These are phyloP conservation scores for Incumbomyces delicatus DNA, from an alignment of 2,329 filamentous ascomycete species.

Conservation along the genomic window DNA sequence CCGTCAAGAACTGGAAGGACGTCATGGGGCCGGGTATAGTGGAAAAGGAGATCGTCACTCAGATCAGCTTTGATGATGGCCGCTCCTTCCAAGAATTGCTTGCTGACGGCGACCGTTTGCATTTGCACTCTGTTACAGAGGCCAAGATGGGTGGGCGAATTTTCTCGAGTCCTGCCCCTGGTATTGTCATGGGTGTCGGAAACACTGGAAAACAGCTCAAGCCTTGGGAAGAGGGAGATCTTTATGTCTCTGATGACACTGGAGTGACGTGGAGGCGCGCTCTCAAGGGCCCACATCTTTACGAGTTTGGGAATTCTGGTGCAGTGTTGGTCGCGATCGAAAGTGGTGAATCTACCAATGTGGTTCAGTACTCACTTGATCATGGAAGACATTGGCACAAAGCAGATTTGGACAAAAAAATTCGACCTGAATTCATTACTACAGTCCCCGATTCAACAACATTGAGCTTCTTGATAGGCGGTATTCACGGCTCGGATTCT, in stretches of 20 bases:
- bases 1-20: constrained; percentile 75
- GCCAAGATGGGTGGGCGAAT: constrained; percentile 72
- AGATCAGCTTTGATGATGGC: constrained; percentile 93
- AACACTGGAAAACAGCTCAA: constrained; percentile 72
- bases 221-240: constrained; percentile 61
- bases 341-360: constrained; percentile 53
- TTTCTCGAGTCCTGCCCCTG: constrained; percentile 88
- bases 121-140: constrained; percentile 87
- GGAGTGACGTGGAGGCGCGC: constrained; percentile 70
- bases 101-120: constrained; percentile 56
- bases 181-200: constrained; percentile 85
- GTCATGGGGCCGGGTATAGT: constrained; percentile 45
- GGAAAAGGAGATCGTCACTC: constrained; percentile 61
- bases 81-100: constrained; percentile 70
- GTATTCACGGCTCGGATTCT: constrained; percentile 44
- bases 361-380: constrained; percentile 71
- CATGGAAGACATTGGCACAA: constrained; percentile 78
- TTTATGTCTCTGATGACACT: constrained; percentile 85
- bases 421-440: constrained; percentile 65
- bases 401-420: constrained; percentile 56
- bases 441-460: constrained; percentile 90
- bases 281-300: constrained; percentile 77
- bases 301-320: constrained; percentile 90
- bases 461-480: constrained; percentile 77
- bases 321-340: constrained; percentile 75